Percentiles rank a stretch among this genome's conserved stretches.
Conservation (phyloP, 2,329 filamentous ascomycete species). For the Thelonectria olida region DNA sequence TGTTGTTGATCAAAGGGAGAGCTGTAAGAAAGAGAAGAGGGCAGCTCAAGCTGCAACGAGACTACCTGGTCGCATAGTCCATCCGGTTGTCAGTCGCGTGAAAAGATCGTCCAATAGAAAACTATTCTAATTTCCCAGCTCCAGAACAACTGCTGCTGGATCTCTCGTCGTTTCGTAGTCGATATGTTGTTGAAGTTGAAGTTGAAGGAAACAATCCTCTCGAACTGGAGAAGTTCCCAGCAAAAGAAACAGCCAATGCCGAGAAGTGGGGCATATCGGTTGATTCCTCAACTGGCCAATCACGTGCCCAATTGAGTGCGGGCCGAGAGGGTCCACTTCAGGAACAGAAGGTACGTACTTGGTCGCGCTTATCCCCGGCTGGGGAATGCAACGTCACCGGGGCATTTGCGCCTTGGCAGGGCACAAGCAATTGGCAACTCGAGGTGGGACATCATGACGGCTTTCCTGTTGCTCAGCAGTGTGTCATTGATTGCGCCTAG, state of each 20-base stretch:
- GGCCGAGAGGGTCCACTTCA: constrained; percentile 28
- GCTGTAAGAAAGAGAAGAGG: neutral
- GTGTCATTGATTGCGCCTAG: neutral
- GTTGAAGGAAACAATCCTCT: constrained; percentile 1
- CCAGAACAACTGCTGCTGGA: neutral
- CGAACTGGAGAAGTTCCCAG: constrained; percentile 17
- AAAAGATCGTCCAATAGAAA: neutral
- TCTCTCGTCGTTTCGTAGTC: constrained; percentile 17
- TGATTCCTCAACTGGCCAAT: constrained; percentile 26
- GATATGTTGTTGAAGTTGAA: neutral
- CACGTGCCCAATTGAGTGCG: neutral
- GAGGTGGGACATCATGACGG: no score
- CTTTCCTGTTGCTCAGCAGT: neutral
- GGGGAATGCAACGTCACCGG: constrained; percentile 31
- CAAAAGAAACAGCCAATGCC: constrained; percentile 16
- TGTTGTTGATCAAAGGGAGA: constrained; percentile 1
- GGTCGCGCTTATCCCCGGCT: neutral
- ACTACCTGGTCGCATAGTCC: constrained; percentile 29
- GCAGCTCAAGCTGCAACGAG: constrained; percentile 32
- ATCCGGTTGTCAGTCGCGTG: neutral
- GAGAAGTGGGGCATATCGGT: constrained; percentile 3
- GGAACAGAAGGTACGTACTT: constrained; percentile 26
- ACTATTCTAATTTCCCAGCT: neutral
- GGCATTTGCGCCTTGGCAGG: constrained; percentile 22
- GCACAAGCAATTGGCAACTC: no score